Evolutionary conservation across 2,329 filamentous ascomycete genomes (phyloP), one percentile per base, ranked within the genome.

Genomic region (Didymella keratinophila): DNA sequence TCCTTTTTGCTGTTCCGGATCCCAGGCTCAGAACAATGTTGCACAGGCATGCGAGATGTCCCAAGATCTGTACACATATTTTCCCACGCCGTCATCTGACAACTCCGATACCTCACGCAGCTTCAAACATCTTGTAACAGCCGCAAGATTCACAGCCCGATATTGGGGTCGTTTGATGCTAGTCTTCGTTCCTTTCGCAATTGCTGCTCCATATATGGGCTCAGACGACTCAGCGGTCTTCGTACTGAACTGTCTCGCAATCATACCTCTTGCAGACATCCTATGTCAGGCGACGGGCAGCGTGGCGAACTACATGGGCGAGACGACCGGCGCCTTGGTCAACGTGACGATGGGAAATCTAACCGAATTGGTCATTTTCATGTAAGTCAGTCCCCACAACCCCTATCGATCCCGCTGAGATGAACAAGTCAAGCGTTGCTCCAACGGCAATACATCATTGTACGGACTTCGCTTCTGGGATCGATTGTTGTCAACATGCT

Each of bases 401-500:
- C 32, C 5, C 6, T n/a, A n/a, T 36, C 6, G 11, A n/a, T 6
- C 32, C 32, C 16, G 32, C 21, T 37, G 25, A 50, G 25, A 60
- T 56, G 78, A n/a, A 93, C 8, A 20, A 87, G 96, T 68, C 89
- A 96, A 65, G 92, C 92, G 0, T 79, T 96, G 32, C 79, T 83
- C 9, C 83, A 93, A 54, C 76, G 83, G 42, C 85, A 95, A 76
- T 84, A 94, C n/a, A 79, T 90, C 41, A 93, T 97, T 61, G 92
- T 96, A 1, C 90, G 96, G 74, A 95, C 92, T 0, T 96, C 92
- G 0, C 81, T 96, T 21, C 89, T 96, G 55, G 93, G 93, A 46
- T 92, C 88, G 73, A 95, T 96, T 70, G 81, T 96, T 18, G 95
- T 91, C 42, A 96, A 96, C 73, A 78, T 96, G 53, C 84, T 96